Conservation (phyloP, 331 rosid genomes). For the Pyrus hybrid region DNA sequence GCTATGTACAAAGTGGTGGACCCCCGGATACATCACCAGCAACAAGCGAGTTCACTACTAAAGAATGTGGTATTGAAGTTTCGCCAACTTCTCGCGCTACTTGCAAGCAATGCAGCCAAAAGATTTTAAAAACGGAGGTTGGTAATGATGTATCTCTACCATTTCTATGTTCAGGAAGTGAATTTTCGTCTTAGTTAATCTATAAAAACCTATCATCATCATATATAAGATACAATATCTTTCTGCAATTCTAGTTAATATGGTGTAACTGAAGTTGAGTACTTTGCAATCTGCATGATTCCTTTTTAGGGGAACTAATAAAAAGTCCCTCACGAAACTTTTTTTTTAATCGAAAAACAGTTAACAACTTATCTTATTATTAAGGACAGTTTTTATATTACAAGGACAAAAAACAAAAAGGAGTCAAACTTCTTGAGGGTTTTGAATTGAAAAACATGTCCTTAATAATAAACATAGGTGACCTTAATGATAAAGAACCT, state of each 20-base stretch:
- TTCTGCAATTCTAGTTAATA: too few species aligned
- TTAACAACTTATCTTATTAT: too few species aligned
- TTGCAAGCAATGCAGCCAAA: slow-evolving; percentile 63
- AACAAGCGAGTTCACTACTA: slow-evolving; percentile 10
- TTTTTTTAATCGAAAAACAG: too few species aligned
- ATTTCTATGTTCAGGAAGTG: neutral
- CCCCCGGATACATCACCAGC: slow-evolving; percentile 8
- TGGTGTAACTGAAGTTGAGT: neutral
- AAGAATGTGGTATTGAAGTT: slow-evolving; percentile 54
- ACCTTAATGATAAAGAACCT: too few species aligned
- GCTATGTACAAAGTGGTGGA: slow-evolving; percentile 46
- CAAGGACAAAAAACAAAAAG: too few species aligned
- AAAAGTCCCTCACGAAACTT: too few species aligned
- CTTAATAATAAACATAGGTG: too few species aligned
- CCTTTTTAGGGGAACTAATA: too few species aligned
- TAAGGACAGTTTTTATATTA: too few species aligned
- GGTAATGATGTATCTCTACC: neutral
- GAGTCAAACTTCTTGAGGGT: too few species aligned
- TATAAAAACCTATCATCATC: neutral
- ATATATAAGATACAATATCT: neutral
- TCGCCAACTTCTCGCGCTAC: slow-evolving; percentile 79
- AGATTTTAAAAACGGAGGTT: slow-evolving; percentile 82
- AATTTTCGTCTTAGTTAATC: neutral
- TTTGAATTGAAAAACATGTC: too few species aligned
- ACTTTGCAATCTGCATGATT: neutral